Evolutionary conservation across 768 basidiomycete species (phyloP), one percentile per base, ranked within the genome.

Genomic region (Russula earlei): DNA sequence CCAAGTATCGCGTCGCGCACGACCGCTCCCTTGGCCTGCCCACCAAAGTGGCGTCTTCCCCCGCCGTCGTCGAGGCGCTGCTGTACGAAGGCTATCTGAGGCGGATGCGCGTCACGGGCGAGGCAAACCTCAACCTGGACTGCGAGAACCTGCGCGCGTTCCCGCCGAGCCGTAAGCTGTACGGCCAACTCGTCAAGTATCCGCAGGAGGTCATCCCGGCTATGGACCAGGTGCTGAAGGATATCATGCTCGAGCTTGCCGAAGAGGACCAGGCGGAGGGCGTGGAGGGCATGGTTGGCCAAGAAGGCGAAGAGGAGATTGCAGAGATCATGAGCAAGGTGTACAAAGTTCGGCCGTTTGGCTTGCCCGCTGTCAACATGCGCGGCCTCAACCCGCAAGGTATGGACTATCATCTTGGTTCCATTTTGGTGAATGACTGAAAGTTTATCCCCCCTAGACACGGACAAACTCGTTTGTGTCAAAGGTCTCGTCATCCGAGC

Each of bases 401-500:
- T 91, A 62, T 57, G 5, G 31, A n/a, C 34, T 24, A 25, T 33
- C 40, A 27, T 54, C 19, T 6, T 22, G 4, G 14, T 7, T 8
- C 8, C 17, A 37, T 11, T 49, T 19, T 41, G 17, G 3, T 4
- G n/a, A 20, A 10, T 44, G 47, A 20, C 20, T 56, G 34, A 36
- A 14, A n/a, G n/a, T n/a, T 34, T 33, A 37, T 24, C 43, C 27
- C 33, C 27, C 12, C 59, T 20, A 97, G 96, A 99, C 66, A 99
- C 96, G 63, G 96, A 99, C 77, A 96, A 97, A 70, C 83, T 99
- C 19, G 88, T 96, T 19, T 85, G 82, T 54, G 87, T 99, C 73
- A 96, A 95, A 68, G 96, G 96, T 55, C 82, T 99, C 7, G 92
- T 98, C 64, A 98, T 99, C 58, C 87, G 96, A 22, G 90, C 94